Base-by-base conservation (phyloP, 2,329 filamentous ascomycete genomes). In the Alternaria triticimaculans region DNA sequence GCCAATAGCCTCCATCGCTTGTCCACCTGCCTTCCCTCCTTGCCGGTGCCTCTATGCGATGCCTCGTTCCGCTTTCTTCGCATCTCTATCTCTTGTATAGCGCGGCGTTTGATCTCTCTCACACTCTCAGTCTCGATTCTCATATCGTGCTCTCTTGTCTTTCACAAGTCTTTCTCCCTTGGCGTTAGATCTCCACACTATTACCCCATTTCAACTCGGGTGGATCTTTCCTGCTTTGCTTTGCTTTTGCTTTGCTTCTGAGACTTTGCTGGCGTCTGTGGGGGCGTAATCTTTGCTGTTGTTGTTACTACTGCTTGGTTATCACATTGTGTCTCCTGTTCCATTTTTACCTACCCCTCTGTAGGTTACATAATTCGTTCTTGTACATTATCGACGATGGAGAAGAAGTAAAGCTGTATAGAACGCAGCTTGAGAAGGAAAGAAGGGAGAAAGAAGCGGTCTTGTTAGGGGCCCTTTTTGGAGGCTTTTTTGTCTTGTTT, bases 351-450 rank as follows among this genome's bases (percentile, higher is more conserved):
- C 25, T 21, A 25, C 28, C 49, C 44, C 20, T 50, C 10, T 12
- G 18, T 50, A 51, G 44, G 53, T 61, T 67, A 72, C 64, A 70
- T 76, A 76, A 74, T 74, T 53, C 63, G 57, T 62, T 69, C 67
- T 72, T 76, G 73, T 76, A 76, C 69, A 72, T 71, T 76, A 76
- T 65, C 58, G 66, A 50, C 25, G 50, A 60, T 25, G 49, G 1
- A 9, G 43, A 4, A 43, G 37, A 21, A 33, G 28, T 9, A 37
- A 21, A 26, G 33, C 25, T 21, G 55, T 43, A 14, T 15, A 48
- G 55, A 57, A 30, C 25, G 25, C 25, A 44, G 30, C 44, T 25
- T 30, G 10, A 49, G n/a, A 23, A 20, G 6, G 44, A 9, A 20
- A 48, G 10, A 21, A 21, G 21, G 21, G 21, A 23, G 21, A 25